Base-by-base conservation (phyloP, 108 stramenopile genomes). In the Skeletonema costatum region DNA sequence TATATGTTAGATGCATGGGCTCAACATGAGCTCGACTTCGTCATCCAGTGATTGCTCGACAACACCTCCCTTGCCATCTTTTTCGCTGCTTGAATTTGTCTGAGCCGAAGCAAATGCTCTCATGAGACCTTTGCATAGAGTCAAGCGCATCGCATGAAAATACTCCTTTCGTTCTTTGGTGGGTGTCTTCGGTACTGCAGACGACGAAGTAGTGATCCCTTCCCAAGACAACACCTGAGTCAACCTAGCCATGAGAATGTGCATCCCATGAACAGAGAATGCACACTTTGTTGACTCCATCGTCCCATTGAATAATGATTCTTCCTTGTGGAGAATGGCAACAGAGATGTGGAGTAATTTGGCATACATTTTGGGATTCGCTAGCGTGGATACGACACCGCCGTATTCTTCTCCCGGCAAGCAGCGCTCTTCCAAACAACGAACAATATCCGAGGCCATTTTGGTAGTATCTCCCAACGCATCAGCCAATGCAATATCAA, bases 261-360 rank as follows among this genome's bases (percentile, higher is more conserved):
- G 85, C 80, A 92, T 87, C 41, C 87, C 91, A 48, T 83, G 68
- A 16, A 87, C 71, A 56, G 85, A 74, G 58, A 92, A 92, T 5
- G 84, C 89, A 29, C 82, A 85, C 12, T 68, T 74, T 33, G 73
- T 58, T 50, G 58, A 53, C 72, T 85, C 78, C 78, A 77, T 66
- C 14, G 81, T 64, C 36, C 66, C 80, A 33, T 75, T 29, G 16
- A 32, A 30, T 2, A 35, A 75, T 59, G 69, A 60, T 58, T 71
- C 74, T 7, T 85, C 76, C 32, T 86, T 64, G 10, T 75, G 73
- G 11, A 89, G 53, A n/a, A 92, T 81, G 19, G 64, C 56, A 29
- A 64, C 56, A 21, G 89, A 86, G 46, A 89, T 73, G 36, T 82
- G 68, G 33, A 92, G 84, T 1, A 92, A 69, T 32, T 85, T 69